Percentiles rank a stretch among this genome's conserved stretches.
phyloP scores from a whole-genome alignment of 805 yeast genomes.

The Maudiozyma pseudohumilis region DNA sequence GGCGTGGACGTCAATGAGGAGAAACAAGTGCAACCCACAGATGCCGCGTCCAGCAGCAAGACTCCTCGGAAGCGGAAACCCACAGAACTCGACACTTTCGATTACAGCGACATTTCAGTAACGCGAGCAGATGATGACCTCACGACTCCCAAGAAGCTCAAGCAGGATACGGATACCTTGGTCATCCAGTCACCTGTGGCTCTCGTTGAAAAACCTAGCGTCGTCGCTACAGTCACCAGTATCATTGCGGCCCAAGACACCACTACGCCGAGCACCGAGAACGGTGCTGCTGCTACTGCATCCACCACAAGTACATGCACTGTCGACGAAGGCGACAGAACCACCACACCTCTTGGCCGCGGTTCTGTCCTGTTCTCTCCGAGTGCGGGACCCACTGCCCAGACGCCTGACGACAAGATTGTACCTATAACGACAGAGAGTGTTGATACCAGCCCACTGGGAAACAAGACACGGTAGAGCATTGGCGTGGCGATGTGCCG shows the following conservation, averaged over 20 bases:
- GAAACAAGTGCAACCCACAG: slow-evolving; percentile 11
- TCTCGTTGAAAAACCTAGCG: too few relatives aligned
- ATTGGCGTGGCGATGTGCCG: too few relatives aligned
- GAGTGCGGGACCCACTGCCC: not conserved
- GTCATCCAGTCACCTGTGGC: slow-evolving; percentile 7
- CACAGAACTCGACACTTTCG: slow-evolving; percentile 23
- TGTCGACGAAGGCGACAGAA: too few relatives aligned
- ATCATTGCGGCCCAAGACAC: too few relatives aligned
- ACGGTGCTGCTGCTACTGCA: too few relatives aligned
- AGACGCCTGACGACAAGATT: slow-evolving; percentile 7
- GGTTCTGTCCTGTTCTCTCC: not conserved
- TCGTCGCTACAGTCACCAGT: too few relatives aligned
- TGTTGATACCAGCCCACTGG: slow-evolving; percentile 10
- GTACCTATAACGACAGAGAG: slow-evolving; percentile 8
- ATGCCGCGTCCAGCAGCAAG: slow-evolving; percentile 5
- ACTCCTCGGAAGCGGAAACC: slow-evolving; percentile 22
- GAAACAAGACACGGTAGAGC: slow-evolving; percentile 8
- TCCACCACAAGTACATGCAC: too few relatives aligned
- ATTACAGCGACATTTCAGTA: slow-evolving; percentile 11
- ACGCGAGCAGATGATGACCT: slow-evolving; percentile 3
- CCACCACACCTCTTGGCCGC: too few relatives aligned
- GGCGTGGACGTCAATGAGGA: slow-evolving; percentile 10
- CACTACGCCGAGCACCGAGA: too few relatives aligned
- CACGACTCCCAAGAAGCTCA: slow-evolving; percentile 21
- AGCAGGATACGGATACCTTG: slow-evolving; percentile 6